phyloP scores from a whole-genome alignment of 2,329 filamentous ascomycete genomes.

The Plectosphaerella cucumerina region DNA sequence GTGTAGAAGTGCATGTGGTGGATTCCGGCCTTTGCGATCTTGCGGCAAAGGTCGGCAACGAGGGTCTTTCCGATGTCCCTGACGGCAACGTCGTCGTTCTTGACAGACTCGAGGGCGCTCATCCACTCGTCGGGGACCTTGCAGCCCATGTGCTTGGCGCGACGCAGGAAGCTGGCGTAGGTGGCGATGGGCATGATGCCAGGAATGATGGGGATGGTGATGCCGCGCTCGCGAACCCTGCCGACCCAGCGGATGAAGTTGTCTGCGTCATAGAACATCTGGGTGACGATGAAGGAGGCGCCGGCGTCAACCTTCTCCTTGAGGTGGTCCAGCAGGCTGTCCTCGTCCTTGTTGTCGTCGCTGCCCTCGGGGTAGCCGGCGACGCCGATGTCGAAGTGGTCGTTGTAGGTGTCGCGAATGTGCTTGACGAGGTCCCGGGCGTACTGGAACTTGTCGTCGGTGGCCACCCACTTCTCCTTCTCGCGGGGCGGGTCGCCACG shows the following conservation, averaged over 20 bases:
- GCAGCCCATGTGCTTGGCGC: slow-evolving; percentile 88
- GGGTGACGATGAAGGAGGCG: slow-evolving; percentile 89
- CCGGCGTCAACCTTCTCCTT: slow-evolving; percentile 94
- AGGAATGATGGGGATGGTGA: slow-evolving; percentile 77
- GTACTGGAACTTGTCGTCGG: slow-evolving; percentile 84
- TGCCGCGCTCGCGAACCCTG: slow-evolving; percentile 80
- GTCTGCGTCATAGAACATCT: slow-evolving; percentile 99
- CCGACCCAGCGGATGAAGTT: slow-evolving; percentile 89
- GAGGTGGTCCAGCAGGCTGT: slow-evolving; percentile 80
- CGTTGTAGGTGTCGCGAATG: slow-evolving; percentile 67
- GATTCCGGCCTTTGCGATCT: slow-evolving; percentile 77
- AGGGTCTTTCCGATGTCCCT: slow-evolving; percentile 83
- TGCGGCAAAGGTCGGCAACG: slow-evolving; percentile 85
- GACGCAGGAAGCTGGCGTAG: slow-evolving; percentile 85
- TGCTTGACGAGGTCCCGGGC: slow-evolving; percentile 86
- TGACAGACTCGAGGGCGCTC: slow-evolving; percentile 79
- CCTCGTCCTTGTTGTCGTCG: slow-evolving; percentile 87
- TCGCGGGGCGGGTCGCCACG: slow-evolving; percentile 92
- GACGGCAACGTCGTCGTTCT: slow-evolving; percentile 93
- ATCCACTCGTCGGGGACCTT: slow-evolving; percentile 79
- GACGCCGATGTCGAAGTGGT: slow-evolving; percentile 92
- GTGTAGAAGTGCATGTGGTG: slow-evolving; percentile 96
- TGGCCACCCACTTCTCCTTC: slow-evolving; percentile 87
- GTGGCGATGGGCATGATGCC: slow-evolving; percentile 91
- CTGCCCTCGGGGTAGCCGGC: slow-evolving; percentile 95